These are phyloP conservation scores for Podila verticillata DNA, from an alignment of 192 early-diverging fungal genomes.

Conservation along the genomic window DNA sequence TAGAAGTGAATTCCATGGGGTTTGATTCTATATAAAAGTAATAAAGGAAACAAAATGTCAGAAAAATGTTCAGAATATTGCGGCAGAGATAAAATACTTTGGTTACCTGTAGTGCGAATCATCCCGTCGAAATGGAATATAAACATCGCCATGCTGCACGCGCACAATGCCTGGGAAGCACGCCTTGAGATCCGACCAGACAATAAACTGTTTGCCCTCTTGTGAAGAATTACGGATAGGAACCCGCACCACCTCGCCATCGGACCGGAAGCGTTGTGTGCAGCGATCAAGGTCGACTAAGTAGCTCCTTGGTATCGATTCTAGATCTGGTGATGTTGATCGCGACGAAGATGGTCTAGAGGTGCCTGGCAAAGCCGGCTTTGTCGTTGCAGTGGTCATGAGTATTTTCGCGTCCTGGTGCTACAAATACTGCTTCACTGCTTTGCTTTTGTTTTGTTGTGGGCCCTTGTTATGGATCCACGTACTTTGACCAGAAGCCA, in stretches of 20 bases:
- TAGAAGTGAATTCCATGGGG: neutral
- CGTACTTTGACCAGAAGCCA: no score
- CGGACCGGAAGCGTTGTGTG: neutral
- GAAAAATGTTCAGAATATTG: no score
- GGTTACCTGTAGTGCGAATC: slow-evolving; percentile 23
- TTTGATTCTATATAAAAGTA: neutral
- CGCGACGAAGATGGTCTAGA: neutral
- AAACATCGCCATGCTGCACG: slow-evolving; percentile 24
- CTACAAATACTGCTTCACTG: no score
- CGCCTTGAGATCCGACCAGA: slow-evolving; percentile 33
- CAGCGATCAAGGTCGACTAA: neutral
- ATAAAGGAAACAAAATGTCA: no score
- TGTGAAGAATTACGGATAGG: neutral
- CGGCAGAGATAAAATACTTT: no score
- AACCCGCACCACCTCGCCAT: neutral
- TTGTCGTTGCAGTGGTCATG: neutral
- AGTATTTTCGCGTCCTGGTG: no score
- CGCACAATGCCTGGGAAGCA: slow-evolving; percentile 28
- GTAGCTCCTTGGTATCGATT: no score
- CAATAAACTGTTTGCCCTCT: neutral
- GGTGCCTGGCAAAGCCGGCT: neutral
- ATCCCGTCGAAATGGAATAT: slow-evolving; percentile 17
- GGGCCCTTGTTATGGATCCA: no score
- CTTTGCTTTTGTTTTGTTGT: no score
- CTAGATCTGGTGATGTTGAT: neutral